Conservation (phyloP, 441 rosid genomes). For the Syzygium malaccense region DNA sequence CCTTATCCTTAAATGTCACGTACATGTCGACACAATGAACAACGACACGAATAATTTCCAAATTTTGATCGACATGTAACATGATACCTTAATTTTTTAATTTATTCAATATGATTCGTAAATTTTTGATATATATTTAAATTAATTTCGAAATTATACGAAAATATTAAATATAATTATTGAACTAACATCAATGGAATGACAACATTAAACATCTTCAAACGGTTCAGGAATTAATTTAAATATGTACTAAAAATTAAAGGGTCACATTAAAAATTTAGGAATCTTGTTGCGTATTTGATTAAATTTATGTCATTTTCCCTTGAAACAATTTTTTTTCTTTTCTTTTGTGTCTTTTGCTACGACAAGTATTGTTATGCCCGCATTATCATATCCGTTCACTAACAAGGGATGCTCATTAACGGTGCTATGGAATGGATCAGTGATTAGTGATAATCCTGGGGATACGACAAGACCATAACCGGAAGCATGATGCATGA, state of each 20-base stretch:
- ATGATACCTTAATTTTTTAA: too few species aligned
- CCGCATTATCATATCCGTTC: neutral
- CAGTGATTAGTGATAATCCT: neutral
- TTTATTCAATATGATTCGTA: too few species aligned
- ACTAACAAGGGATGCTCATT: neutral
- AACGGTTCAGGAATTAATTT: accelerated
- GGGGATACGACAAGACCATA: neutral
- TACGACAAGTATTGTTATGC: neutral
- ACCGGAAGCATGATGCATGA: neutral
- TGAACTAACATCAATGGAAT: too few species aligned
- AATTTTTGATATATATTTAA: too few species aligned
- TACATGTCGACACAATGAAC: neutral
- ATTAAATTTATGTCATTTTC: too few species aligned
- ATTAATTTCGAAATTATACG: too few species aligned
- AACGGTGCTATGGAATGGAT: neutral
- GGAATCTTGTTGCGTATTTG: too few species aligned
- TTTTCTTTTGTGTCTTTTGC: neutral
- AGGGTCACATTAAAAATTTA: accelerated
- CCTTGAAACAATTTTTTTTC: neutral
- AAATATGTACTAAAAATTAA: too few species aligned
- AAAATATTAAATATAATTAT: too few species aligned
- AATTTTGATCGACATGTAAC: too few species aligned
- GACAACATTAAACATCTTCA: too few species aligned
- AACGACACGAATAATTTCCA: too few species aligned
- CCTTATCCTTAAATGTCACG: neutral